Evolutionary conservation across 257 asterid genomes (phyloP), one percentile per base, ranked within the genome.

Genomic region (Capsicum baccatum): DNA sequence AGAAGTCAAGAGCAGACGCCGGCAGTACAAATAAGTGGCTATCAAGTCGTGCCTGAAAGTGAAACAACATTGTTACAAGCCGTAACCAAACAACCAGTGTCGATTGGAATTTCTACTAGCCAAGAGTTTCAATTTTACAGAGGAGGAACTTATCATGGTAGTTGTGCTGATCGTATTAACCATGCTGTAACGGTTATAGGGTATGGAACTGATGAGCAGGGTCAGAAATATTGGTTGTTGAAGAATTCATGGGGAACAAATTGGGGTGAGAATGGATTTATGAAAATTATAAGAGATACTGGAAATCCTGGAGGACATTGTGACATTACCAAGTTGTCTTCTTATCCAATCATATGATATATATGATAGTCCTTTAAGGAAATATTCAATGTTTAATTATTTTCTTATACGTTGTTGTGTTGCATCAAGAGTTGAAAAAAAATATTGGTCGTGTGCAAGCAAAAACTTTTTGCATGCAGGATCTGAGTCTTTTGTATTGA

Each of bases 181-280:
- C 91, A 85, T 35, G 91, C 89, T 3, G 88, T 86, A 3, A 85
- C 89, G 8, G 55, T 83, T 10, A 78, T 88, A n/a, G 91, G 89
- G 1, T 89, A 86, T 52, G 91, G 86, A 39, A 83, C 82, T 21
- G 52, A 73, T 48, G 62, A 58, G 39, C 67, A 85, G 1, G 85
- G 82, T 35, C 50, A 78, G 13, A 81, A 89, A 39, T 89, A 89
- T 59, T 89, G 91, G 91, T 17, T 88, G 6, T 62, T 88, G 5
- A 88, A 84, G 82, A 88, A 88, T 64, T 88, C 86, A 3, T 88
- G 88, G 89, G 91, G 89, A 14, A 59, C 86, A 15, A 39, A 56
- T 10, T 89, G 91, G 91, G 89, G 89, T 17, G 91, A 89, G 71
- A 17, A 83, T 37, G 91, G 89, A 54, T 89, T 83, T 71, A 86